Evolutionary conservation across 441 rosid species (phyloP), one percentile per base, ranked within the genome.

Genomic region (Pelargonium myrrhifolium): DNA sequence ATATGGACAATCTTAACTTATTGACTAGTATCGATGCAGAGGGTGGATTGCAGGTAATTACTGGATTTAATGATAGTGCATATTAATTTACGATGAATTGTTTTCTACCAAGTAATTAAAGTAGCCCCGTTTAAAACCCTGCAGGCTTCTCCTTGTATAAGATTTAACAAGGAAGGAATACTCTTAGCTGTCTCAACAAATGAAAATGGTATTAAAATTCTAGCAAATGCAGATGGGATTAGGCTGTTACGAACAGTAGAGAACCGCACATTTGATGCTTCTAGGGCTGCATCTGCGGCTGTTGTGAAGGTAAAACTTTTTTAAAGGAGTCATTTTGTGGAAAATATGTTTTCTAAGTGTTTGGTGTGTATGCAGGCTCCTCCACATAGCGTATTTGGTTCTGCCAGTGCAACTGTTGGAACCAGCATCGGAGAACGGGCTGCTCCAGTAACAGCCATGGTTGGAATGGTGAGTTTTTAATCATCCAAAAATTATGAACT

Each of bases 91-190:
- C 21, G 9, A 55, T 51, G 58, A 51, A 3, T 51, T 51, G 28
- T 51, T 51, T 51, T 51, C 21, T 51, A 51, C 58, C 7, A 51
- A 15, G 58, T 51, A 17, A 51, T 51, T 51, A 15, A n/a, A n/a
- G 58, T 51, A 6, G 45, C 35, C 11, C 53, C 6, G 47, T 68
- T 63, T 66, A 59, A 64, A 71, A 74, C 70, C 69, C 43, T 84
- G 77, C 88, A 89, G 95, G 85, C 85, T 62, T 82, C 95, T 64
- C 92, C 96, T 72, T 84, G 89, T 68, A 74, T 92, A 72, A 80
- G 87, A 80, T 88, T 89, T 76, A 88, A 84, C 79, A 89, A 81
- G 82, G 93, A 88, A 78, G 96, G 98, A 67, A 79, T 80, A 17
- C 74, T 92, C 37, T 79, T 89, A 76, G 92, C 98, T 55, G 84